A percentile compares a stretch with the other conserved stretches of the same genome.
These are phyloP conservation scores for Heimioporus sp. DNA, from an alignment of 768 basidiomycete species.

Conservation along the genomic window DNA sequence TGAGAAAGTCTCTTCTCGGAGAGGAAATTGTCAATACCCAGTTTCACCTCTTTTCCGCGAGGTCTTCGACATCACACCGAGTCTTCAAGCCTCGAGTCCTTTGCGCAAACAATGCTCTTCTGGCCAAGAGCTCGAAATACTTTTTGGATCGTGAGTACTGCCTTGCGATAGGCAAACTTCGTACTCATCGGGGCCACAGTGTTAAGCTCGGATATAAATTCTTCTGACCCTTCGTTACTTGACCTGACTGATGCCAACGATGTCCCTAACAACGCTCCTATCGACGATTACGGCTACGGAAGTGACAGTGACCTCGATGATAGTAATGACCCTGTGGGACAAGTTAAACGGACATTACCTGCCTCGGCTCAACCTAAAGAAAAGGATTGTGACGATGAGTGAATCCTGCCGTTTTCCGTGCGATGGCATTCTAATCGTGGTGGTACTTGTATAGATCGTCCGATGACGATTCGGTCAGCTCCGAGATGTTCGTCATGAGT, in stretches of 20 bases:
- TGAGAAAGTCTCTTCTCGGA: conserved; percentile 26
- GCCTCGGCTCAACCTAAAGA: not conserved
- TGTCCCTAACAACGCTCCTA: conserved; percentile 3
- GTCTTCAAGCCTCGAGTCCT: conserved; percentile 20
- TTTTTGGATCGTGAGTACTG: conserved; percentile 24
- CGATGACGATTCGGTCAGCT: conserved; percentile 12
- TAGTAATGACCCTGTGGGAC: conserved; percentile 2
- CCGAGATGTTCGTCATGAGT: conserved; percentile 18
- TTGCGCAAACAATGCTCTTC: conserved; percentile 27
- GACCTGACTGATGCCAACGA: conserved; percentile 12
- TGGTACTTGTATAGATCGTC: conserved; percentile 1
- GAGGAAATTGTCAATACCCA: conserved; percentile 30
- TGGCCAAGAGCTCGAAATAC: conserved; percentile 26
- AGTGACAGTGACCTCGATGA: conserved; percentile 38
- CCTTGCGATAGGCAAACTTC: not conserved
- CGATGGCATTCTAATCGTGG: not conserved
- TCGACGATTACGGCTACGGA: conserved; percentile 29
- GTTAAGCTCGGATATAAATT: conserved; percentile 6
- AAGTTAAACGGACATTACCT: too few species aligned
- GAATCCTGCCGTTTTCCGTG: not conserved
- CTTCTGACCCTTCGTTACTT: conserved; percentile 10
- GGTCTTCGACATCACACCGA: conserved; percentile 8
- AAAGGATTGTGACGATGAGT: conserved; percentile 7
- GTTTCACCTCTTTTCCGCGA: conserved; percentile 29
- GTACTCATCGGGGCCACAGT: conserved; percentile 7